A percentile compares a stretch with the other conserved stretches of the same genome.
phyloP scores from a whole-genome alignment of 345 rosid genomes.

The Trapa incisa region DNA sequence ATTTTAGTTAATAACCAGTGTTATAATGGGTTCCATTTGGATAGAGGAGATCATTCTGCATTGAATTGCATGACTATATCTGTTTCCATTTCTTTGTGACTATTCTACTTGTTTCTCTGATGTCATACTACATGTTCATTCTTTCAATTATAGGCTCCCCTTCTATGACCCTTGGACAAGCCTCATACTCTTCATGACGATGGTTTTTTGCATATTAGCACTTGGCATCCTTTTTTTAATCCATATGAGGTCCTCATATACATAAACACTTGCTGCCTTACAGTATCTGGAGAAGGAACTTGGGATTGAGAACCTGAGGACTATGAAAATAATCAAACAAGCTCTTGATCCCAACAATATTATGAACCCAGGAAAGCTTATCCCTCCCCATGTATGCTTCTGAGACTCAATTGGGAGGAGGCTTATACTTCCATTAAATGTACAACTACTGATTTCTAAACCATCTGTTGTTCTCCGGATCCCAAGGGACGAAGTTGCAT shows the following conservation, averaged over 20 bases:
- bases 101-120: neutral
- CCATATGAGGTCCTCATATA: neutral
- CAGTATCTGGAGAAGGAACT: conserved; percentile 89
- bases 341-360: conserved; percentile 77
- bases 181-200: neutral
- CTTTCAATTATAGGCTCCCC: neutral
- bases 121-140: neutral
- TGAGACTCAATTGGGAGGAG: conserved; percentile 9
- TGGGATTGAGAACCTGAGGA: conserved; percentile 67
- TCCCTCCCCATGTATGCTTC: conserved; percentile 81
- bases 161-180: neutral
- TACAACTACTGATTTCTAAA: neutral
- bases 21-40: neutral
- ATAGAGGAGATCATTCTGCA: neutral
- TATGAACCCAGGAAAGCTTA: conserved; percentile 94
- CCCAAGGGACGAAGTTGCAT: neutral
- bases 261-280: neutral
- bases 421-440: neutral
- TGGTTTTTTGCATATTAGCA: neutral
- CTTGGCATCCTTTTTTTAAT: no score
- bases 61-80: no score
- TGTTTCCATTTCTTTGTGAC: neutral
- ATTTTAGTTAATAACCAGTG: neutral
- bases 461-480: neutral
- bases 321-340: conserved; percentile 70